Evolutionary conservation across 176 grass and related monocot species (phyloP).

Genomic region (Eragrostis nindensis): DNA sequence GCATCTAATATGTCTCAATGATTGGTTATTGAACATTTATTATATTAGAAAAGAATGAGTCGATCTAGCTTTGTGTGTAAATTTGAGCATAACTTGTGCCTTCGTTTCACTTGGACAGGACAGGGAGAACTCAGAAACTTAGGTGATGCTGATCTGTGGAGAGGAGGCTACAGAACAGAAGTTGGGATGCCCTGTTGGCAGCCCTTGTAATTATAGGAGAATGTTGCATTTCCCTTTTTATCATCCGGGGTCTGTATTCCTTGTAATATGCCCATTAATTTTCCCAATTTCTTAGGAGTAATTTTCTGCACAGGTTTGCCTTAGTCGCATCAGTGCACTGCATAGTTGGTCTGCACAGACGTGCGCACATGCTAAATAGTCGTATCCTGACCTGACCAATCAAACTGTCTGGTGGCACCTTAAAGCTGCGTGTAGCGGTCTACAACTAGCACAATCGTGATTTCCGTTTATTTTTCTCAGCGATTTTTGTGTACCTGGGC

Average conservation of each 20-base stretch:
- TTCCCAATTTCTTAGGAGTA: background rate
- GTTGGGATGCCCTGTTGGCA: slow-evolving; percentile 5
- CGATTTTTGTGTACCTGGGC: background rate
- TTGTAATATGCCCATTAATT: background rate
- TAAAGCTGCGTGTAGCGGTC: background rate
- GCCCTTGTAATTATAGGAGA: slow-evolving; percentile 31
- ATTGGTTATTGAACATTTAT: background rate
- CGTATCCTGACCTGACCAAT: background rate
- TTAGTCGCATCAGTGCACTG: background rate
- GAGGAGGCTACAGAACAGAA: slow-evolving; percentile 37
- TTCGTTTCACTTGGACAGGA: slow-evolving; percentile 22
- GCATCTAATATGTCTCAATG: background rate
- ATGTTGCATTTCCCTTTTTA: slow-evolving; percentile 7
- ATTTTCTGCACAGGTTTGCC: background rate
- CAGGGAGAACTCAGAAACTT: slow-evolving; percentile 14
- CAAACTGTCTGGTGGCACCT: background rate
- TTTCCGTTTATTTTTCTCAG: background rate
- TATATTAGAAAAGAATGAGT: background rate
- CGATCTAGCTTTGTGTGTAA: background rate
- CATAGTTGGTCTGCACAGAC: background rate
- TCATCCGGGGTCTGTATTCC: slow-evolving; percentile 6
- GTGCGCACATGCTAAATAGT: background rate
- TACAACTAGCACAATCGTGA: background rate
- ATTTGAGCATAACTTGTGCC: background rate
- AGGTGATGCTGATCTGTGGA: background rate